Evolutionary conservation across 176 grass and related monocot species (phyloP).

Genomic region (Zoysia japonica): DNA sequence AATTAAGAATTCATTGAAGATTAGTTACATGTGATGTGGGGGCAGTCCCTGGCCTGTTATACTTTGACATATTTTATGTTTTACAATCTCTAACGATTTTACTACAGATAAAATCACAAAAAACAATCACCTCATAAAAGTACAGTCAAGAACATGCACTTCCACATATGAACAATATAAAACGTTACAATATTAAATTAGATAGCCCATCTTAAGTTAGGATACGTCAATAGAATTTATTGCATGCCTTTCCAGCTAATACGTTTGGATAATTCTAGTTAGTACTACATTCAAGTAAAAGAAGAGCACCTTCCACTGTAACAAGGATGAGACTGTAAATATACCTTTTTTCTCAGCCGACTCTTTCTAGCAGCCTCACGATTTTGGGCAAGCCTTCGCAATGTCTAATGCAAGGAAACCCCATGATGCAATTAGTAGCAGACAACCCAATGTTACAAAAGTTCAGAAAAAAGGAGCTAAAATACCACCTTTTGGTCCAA

Average conservation of each 20-base stretch:
- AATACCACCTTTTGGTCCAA: conserved; percentile 67
- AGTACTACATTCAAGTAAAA: background rate
- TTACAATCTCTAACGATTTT: background rate
- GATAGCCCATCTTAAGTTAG: background rate
- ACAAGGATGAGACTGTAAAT: background rate
- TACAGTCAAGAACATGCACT: background rate
- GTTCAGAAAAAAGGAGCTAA: background rate
- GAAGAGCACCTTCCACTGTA: background rate
- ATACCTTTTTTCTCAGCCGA: conserved; percentile 73
- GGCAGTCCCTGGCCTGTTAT: background rate
- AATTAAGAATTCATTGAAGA: background rate
- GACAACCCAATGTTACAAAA: background rate
- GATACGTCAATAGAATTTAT: background rate
- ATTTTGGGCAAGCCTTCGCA: conserved; percentile 74
- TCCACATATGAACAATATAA: background rate
- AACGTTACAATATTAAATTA: background rate
- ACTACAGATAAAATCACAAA: conserved; percentile 8
- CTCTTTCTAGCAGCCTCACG: conserved; percentile 78
- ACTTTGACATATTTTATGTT: background rate
- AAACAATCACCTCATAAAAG: background rate
- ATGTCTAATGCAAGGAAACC: conserved; percentile 33
- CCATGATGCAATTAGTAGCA: conserved; percentile 19
- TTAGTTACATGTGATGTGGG: background rate
- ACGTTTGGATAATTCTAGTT: background rate
- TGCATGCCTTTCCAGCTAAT: background rate